Evolutionary conservation across 257 asterid genomes (phyloP), one percentile per base, ranked within the genome.

Genomic region (Parsonsia alboflavescens): DNA sequence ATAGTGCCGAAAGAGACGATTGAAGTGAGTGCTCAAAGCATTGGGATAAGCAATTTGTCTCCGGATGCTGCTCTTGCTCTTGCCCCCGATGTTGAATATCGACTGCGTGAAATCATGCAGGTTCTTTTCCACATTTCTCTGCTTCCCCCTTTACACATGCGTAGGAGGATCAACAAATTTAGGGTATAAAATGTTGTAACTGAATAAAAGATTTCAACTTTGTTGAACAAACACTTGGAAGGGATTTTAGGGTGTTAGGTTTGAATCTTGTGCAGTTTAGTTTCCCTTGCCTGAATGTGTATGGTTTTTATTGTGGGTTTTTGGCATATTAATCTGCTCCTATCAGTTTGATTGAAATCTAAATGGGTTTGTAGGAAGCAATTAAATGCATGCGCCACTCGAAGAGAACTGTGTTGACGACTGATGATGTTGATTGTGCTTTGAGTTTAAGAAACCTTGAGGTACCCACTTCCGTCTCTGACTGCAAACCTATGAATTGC

Each of bases 321-420:
- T 57, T 57, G 36, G 17, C 64, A 33, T 57, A 24, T 57, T 24
- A 22, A 57, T 57, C 22, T 57, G 36, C 36, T 57, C 11, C 17
- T 10, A 2, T 3, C 17, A 11, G 5, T 16, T 50, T 6, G 45
- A 65, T 0, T 66, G 64, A 10, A 64, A 41, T 56, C 73, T 75
- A 54, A 66, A 12, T 66, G 48, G 21, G 26, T 10, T 58, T n/a
- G 28, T 83, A 94, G 98, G 98, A 94, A 84, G 87, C 97, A 78
- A 91, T 94, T 76, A 94, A 94, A 82, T 94, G 97, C 86, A 94
- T 91, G 97, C 88, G 98, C n/a, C 98, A 94, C 80, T 94, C 98
- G 52, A 90, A 91, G 81, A 85, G 97, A 79, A 90, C 96, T 72
- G 88, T 96, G 76, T 83, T 94, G 75, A 88, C 97, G 15, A 84